Evolutionary conservation across 495 filamentous ascomycete species (phyloP).

Genomic region (Xylona heveae): DNA sequence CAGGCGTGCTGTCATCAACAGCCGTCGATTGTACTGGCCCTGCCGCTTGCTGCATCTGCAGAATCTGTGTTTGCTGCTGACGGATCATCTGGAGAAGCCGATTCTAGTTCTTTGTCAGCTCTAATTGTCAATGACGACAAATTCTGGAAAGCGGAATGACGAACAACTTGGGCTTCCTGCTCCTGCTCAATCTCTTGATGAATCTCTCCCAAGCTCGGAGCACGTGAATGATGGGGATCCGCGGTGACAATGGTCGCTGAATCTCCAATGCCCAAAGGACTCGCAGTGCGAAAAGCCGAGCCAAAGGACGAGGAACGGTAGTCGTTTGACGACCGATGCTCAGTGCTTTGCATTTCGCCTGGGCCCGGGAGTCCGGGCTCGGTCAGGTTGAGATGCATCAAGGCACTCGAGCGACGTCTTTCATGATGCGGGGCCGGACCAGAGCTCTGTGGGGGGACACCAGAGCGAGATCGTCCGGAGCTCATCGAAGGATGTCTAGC

Average conservation of each 20-base stretch:
- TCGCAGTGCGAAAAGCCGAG: constrained; percentile 27
- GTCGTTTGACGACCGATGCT: constrained; percentile 26
- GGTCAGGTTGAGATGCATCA: constrained; percentile 54
- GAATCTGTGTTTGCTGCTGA: constrained; percentile 64
- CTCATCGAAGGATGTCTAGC: constrained; percentile 33
- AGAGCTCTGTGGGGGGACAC: constrained; percentile 31
- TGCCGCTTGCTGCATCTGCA: constrained; percentile 29
- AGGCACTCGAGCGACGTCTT: constrained; percentile 41
- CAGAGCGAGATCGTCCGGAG: constrained; percentile 21
- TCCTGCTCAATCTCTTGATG: constrained; percentile 91
- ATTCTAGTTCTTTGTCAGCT: constrained; percentile 34
- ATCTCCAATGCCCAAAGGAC: constrained; percentile 28
- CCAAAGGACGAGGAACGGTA: too few relatives aligned
- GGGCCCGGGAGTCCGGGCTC: constrained; percentile 38
- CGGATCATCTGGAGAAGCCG: constrained; percentile 79
- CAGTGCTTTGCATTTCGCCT: constrained; percentile 31
- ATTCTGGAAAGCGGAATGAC: constrained; percentile 6
- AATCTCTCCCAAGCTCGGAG: constrained; percentile 79
- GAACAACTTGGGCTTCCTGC: constrained; percentile 82
- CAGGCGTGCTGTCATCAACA: constrained; percentile 47
- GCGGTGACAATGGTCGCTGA: constrained; percentile 35
- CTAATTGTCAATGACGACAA: neutral
- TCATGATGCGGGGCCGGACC: constrained; percentile 33
- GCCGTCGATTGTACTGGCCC: constrained; percentile 26
- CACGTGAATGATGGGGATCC: constrained; percentile 41